These are phyloP conservation scores for Steccherinum ochraceum DNA, from an alignment of 768 basidiomycete genomes.

Conservation along the genomic window DNA sequence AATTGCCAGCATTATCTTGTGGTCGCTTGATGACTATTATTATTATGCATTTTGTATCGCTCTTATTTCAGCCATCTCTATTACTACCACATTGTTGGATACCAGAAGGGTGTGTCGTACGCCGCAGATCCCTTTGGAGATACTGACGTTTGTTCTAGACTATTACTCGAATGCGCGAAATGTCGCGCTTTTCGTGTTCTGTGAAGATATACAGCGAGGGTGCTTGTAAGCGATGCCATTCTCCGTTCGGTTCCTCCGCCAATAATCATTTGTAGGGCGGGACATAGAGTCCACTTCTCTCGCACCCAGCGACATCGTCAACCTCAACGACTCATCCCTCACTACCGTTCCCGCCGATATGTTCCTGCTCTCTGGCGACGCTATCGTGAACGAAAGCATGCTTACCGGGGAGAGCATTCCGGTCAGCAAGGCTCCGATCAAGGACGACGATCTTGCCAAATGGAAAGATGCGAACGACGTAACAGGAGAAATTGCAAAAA, in stretches of 20 bases:
- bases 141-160: constrained; percentile 45
- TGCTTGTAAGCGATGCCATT: constrained; percentile 46
- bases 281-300: constrained; percentile 69
- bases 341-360: constrained; percentile 83
- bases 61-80: constrained; percentile 80
- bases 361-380: constrained; percentile 90
- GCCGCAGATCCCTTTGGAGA: background rate
- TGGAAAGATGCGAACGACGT: constrained; percentile 66
- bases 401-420: constrained; percentile 98
- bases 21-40: constrained; percentile 93
- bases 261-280: constrained; percentile 42
- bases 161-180: constrained; percentile 89
- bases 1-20: constrained; percentile 88
- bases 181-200: constrained; percentile 85
- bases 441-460: constrained; percentile 64
- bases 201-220: constrained; percentile 66
- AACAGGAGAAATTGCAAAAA: constrained; percentile 59
- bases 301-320: constrained; percentile 89
- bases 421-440: constrained; percentile 83
- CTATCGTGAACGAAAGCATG: constrained; percentile 99
- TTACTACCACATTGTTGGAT: constrained; percentile 81
- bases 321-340: constrained; percentile 74
- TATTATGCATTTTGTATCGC: constrained; percentile 98
- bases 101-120: constrained; percentile 69
- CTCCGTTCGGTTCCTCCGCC: background rate